Percentiles rank a stretch among this genome's conserved stretches.
Conservation (phyloP, 805 yeast species). For the Hanseniaspora lindneri region DNA sequence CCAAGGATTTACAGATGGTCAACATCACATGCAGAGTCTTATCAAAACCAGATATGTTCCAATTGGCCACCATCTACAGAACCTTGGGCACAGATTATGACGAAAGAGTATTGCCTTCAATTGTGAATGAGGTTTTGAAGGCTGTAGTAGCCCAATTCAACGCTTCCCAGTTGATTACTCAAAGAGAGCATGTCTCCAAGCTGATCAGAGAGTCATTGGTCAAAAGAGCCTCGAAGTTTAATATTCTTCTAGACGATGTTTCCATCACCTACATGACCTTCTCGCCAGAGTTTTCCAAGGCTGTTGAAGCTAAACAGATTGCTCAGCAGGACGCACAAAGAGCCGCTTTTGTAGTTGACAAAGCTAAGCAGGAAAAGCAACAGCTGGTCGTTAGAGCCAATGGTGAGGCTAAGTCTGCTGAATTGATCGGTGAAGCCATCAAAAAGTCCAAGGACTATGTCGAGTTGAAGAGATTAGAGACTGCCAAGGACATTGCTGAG, state of each 20-base stretch:
- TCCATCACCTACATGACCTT: constrained; percentile 94
- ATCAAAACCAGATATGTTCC: constrained; percentile 68
- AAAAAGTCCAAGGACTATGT: constrained; percentile 93
- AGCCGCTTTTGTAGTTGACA: constrained; percentile 93
- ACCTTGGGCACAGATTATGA: constrained; percentile 92
- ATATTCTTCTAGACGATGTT: constrained; percentile 82
- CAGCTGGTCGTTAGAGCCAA: constrained; percentile 92
- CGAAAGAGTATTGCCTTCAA: constrained; percentile 94
- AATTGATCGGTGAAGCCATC: constrained; percentile 96
- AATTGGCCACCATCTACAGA: constrained; percentile 76
- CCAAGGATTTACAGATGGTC: constrained; percentile 97
- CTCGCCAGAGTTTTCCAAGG: constrained; percentile 93
- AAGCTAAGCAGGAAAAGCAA: constrained; percentile 95
- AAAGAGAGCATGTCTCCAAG: constrained; percentile 89
- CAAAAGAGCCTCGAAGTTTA: constrained; percentile 83
- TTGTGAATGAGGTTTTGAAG: constrained; percentile 92
- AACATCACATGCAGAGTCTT: constrained; percentile 97
- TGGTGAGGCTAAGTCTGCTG: constrained; percentile 98
- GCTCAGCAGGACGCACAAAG: constrained; percentile 99
- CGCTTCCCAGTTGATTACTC: constrained; percentile 97
- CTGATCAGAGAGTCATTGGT: constrained; percentile 82
- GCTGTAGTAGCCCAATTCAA: constrained; percentile 97
- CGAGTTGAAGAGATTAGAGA: constrained; percentile 90
- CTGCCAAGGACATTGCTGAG: constrained; percentile 88
- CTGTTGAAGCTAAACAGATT: constrained; percentile 97